Conservation (phyloP, 495 filamentous ascomycete species). For the Haplographium delicatum region DNA sequence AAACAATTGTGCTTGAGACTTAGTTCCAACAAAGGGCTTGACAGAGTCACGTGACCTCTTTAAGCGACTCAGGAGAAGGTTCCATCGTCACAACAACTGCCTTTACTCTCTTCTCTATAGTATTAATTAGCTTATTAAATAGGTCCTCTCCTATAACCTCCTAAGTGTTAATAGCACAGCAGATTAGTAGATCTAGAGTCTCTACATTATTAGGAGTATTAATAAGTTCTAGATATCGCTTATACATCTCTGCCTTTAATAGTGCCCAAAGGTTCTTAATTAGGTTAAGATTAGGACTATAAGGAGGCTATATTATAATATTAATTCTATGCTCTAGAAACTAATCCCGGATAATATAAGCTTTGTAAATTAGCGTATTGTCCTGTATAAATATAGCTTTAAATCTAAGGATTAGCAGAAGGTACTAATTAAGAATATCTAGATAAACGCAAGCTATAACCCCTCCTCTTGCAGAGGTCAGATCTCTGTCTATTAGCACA, state of each 20-base stretch:
- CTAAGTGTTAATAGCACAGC: background rate
- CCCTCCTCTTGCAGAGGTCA: background rate
- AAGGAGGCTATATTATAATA: constrained; percentile 3
- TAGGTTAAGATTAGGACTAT: constrained; percentile 1
- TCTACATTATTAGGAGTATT: background rate
- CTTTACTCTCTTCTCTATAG: constrained; percentile 1
- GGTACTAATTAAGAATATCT: background rate
- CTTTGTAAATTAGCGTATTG: background rate
- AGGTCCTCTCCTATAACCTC: background rate
- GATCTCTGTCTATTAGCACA: constrained; percentile 4
- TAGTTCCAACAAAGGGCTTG: too few relatives aligned
- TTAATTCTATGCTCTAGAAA: background rate
- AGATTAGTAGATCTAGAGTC: background rate
- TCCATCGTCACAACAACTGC: constrained; percentile 8
- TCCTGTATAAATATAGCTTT: constrained; percentile 3
- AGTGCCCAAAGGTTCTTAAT: constrained; percentile 7
- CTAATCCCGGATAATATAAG: constrained; percentile 1
- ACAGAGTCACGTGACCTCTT: too few relatives aligned
- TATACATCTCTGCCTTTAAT: constrained; percentile 2
- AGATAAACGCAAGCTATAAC: constrained; percentile 1
- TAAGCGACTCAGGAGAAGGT: too few relatives aligned
- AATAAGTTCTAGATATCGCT: constrained; percentile 1
- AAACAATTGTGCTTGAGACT: too few relatives aligned
- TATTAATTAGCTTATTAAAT: constrained; percentile 3
- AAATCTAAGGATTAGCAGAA: background rate